phyloP scores from a whole-genome alignment of 768 basidiomycete genomes.

The Russula virescens region DNA sequence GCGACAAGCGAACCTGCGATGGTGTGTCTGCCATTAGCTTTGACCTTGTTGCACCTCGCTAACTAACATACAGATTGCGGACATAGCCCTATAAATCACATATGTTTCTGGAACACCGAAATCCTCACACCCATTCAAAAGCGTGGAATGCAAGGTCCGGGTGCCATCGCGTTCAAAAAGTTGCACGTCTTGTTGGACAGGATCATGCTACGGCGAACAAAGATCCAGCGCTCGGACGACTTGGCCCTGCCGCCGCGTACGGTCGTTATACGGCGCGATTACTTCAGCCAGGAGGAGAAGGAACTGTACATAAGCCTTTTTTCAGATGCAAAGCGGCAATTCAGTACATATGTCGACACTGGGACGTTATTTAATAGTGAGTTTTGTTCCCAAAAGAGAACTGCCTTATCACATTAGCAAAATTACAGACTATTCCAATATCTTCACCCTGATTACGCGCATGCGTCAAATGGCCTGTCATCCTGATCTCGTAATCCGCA shows the following conservation, averaged over 20 bases:
- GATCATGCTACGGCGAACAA: conserved; percentile 93
- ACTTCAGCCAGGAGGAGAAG: conserved; percentile 95
- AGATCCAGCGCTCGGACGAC: conserved; percentile 93
- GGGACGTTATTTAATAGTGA: conserved; percentile 90
- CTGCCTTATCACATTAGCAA: not conserved
- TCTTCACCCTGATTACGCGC: conserved; percentile 87
- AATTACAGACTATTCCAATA: conserved; percentile 75
- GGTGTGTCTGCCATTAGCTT: conserved; percentile 39
- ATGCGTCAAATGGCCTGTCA: conserved; percentile 96
- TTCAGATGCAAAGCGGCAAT: conserved; percentile 88
- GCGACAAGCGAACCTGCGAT: conserved; percentile 76
- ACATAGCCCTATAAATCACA: conserved; percentile 83
- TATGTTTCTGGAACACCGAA: conserved; percentile 96
- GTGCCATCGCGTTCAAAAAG: conserved; percentile 84
- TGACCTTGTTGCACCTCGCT: not conserved
- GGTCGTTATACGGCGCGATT: conserved; percentile 81
- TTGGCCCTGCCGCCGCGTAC: conserved; percentile 91
- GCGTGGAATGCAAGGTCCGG: conserved; percentile 75
- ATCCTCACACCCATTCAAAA: conserved; percentile 96
- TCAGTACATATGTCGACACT: conserved; percentile 81
- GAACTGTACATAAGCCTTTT: conserved; percentile 90
- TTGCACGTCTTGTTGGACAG: conserved; percentile 81
- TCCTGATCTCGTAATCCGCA: conserved; percentile 88
- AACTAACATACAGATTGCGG: conserved; percentile 53
- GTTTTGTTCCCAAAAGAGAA: conserved; percentile 30